Conservation (phyloP, 2,329 filamentous ascomycete species). For the Phyllosticta paracitricarpa region DNA sequence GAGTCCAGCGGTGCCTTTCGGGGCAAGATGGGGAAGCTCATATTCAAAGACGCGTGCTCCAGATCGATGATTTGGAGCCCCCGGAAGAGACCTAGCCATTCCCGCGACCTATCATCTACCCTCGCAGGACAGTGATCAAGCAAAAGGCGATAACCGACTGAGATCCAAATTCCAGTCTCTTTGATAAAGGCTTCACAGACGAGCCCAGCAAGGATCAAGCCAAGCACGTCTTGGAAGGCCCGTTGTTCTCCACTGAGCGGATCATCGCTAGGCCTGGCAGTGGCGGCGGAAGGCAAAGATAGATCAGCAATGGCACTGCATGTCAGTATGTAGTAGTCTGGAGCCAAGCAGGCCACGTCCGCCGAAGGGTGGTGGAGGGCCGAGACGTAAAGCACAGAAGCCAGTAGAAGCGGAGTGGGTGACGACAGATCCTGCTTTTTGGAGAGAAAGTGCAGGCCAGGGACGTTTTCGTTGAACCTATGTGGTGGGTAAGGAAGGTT, state of each 20-base stretch:
- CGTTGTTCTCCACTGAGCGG: constrained; percentile 25
- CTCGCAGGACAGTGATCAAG: constrained; percentile 33
- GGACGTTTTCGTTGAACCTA: constrained; percentile 37
- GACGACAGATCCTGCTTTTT: constrained; percentile 34
- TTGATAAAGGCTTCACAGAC: constrained; percentile 33
- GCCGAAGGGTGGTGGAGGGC: constrained; percentile 27
- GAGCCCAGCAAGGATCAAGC: constrained; percentile 33
- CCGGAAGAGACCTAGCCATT: constrained; percentile 34
- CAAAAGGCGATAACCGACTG: constrained; percentile 33
- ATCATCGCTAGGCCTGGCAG: constrained; percentile 10
- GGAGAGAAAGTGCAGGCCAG: constrained; percentile 36
- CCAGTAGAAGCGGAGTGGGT: constrained; percentile 34
- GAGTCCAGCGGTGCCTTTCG: constrained; percentile 29
- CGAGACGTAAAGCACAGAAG: constrained; percentile 33
- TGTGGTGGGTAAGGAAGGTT: neutral
- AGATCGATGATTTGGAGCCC: constrained; percentile 34
- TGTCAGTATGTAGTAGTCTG: constrained; percentile 31
- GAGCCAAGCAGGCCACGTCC: constrained; percentile 27
- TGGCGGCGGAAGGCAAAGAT: constrained; percentile 25
- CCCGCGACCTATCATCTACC: constrained; percentile 27
- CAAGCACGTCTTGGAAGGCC: constrained; percentile 35
- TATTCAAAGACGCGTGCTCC: constrained; percentile 35
- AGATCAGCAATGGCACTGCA: constrained; percentile 33
- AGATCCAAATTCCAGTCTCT: constrained; percentile 36
- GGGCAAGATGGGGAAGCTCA: constrained; percentile 34